Percentiles rank a stretch among this genome's conserved stretches.
Evolutionary conservation across 345 rosid genomes (phyloP).

Genomic region (Acer campestre): DNA sequence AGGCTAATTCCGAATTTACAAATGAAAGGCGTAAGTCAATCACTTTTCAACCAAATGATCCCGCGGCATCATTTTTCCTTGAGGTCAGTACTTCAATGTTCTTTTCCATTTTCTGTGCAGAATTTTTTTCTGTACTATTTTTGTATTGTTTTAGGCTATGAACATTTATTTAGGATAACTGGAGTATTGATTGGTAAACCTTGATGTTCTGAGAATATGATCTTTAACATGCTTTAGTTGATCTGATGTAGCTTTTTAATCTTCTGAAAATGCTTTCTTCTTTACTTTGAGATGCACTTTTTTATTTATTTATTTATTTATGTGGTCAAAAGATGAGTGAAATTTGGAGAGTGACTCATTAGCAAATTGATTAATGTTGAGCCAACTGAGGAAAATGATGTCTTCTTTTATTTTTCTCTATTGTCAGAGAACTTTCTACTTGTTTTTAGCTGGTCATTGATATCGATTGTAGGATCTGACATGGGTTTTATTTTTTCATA

Average conservation of each 20-base stretch:
- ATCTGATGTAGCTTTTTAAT: background rate
- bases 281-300: background rate
- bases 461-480: background rate
- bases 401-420: background rate
- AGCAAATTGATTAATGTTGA: background rate
- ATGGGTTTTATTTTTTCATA: conserved; percentile 23
- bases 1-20: conserved; percentile 60
- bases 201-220: background rate
- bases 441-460: background rate
- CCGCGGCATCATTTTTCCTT: conserved; percentile 60
- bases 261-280: background rate
- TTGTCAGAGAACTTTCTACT: background rate
- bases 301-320: background rate
- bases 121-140: background rate
- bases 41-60: conserved; percentile 72
- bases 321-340: background rate
- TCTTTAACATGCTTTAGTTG: background rate
- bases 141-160: background rate
- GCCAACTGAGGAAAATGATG: background rate
- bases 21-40: conserved; percentile 59
- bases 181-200: background rate
- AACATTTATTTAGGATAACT: background rate
- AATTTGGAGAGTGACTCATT: background rate
- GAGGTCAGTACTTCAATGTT: conserved; percentile 42
- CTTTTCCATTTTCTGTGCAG: background rate